phyloP scores from a whole-genome alignment of 1,139 yeast genomes.

The Groenewaldozyma sp. region DNA sequence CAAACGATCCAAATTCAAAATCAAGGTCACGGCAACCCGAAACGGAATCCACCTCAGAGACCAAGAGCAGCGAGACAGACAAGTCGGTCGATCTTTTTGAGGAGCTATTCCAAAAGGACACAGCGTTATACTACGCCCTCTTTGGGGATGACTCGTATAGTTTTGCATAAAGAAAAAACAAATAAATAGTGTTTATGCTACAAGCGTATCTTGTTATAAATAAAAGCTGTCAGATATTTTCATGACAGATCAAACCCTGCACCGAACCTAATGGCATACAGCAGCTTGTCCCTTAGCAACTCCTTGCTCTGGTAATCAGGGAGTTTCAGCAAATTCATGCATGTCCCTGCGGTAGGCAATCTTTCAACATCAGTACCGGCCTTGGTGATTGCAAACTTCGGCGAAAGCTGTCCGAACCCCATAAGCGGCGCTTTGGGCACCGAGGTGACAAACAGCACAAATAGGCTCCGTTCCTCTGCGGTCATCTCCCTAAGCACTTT shows the following conservation, averaged over 20 bases:
- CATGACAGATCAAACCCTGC: slow-evolving; percentile 81
- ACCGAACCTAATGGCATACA: slow-evolving; percentile 68
- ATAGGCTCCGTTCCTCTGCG: slow-evolving; percentile 48
- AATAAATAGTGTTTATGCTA: no score
- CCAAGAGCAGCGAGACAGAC: no score
- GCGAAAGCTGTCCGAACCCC: slow-evolving; percentile 69
- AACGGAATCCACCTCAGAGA: no score
- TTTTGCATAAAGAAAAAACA: no score
- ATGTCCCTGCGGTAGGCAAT: slow-evolving; percentile 87
- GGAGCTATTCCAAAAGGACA: no score
- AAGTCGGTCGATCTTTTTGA: no score
- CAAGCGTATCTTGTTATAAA: no score
- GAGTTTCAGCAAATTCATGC: slow-evolving; percentile 75
- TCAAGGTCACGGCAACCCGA: no score
- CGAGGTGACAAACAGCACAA: slow-evolving; percentile 82
- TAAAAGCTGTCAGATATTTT: no score
- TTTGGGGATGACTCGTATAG: no score
- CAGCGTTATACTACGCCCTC: no score
- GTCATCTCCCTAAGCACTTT: slow-evolving; percentile 61
- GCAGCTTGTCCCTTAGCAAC: slow-evolving; percentile 48
- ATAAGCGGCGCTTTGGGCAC: slow-evolving; percentile 85
- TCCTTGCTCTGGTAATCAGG: slow-evolving; percentile 70
- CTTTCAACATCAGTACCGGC: slow-evolving; percentile 47
- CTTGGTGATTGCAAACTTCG: slow-evolving; percentile 72
- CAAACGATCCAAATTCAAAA: no score